A percentile compares a stretch with the other conserved stretches of the same genome.
These are phyloP conservation scores for Prunus yedoensis DNA, from an alignment of 331 rosid species.

Conservation along the genomic window DNA sequence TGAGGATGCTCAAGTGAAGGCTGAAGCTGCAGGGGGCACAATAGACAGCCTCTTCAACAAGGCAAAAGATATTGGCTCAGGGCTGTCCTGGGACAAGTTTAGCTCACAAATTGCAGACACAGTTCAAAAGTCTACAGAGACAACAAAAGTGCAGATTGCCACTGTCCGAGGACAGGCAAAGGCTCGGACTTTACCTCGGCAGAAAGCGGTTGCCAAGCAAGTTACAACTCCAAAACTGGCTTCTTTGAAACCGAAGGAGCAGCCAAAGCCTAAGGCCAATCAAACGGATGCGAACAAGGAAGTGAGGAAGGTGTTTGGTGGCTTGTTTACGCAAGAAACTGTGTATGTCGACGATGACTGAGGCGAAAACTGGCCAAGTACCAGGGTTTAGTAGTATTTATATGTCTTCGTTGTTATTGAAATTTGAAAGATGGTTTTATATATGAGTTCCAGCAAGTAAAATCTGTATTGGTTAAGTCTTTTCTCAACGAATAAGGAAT, in stretches of 20 bases:
- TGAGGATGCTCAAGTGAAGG: constrained; percentile 59
- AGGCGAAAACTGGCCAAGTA: constrained; percentile 7
- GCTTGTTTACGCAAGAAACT: constrained; percentile 90
- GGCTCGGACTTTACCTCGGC: constrained; percentile 62
- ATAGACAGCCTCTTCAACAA: constrained; percentile 54
- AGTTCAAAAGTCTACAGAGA: constrained; percentile 49
- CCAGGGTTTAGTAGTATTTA: background rate
- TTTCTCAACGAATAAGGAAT: background rate
- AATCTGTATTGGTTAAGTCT: background rate
- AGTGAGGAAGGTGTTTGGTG: constrained; percentile 90
- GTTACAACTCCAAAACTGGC: constrained; percentile 17
- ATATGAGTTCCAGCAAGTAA: background rate
- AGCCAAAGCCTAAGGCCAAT: constrained; percentile 35
- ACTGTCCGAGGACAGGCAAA: constrained; percentile 86
- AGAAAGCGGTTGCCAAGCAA: constrained; percentile 57
- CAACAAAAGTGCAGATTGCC: constrained; percentile 60
- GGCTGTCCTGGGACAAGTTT: constrained; percentile 72
- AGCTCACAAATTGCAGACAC: constrained; percentile 57
- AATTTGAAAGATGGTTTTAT: background rate
- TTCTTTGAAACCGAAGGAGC: constrained; percentile 42
- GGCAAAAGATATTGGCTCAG: constrained; percentile 69
- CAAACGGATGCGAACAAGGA: constrained; percentile 36
- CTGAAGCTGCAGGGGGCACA: constrained; percentile 49
- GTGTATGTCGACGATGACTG: constrained; percentile 87
- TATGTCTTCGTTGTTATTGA: background rate